Evolutionary conservation across 352 stramenopile genomes (phyloP), one percentile per base, ranked within the genome.

Genomic region (Pythium sp.): DNA sequence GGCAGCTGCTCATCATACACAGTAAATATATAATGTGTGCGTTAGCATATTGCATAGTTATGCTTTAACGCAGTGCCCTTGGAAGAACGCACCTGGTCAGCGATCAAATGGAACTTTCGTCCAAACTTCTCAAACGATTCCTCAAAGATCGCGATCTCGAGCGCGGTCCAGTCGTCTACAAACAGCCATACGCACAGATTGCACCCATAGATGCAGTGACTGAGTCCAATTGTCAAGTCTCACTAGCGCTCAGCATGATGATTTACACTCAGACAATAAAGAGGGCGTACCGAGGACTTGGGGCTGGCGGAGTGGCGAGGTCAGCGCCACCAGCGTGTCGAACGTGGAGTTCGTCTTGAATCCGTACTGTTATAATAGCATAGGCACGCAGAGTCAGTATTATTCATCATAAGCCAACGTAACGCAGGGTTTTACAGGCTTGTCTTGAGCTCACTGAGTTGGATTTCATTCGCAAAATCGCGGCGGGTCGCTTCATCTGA

Each of bases 91-190:
- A 94, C 88, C 67, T 93, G 76, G 55, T 84, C 67, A 14, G 84
- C 81, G 24, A 96, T 93, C 20, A 79, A 68, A 47, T 94, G 76
- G 43, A 96, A 96, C 34, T 93, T 75, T 54, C 92, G 91, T 36
- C 84, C 87, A 69, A 85, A 93, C 9, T 78, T 79, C 43, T 91
- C 78, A 53, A 92, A 90, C 0, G 82, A 74, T 34, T 93, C 84
- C 64, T 94, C 87, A 47, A 93, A 96, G n/a, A 89, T 76, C 4
- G 76, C 72, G 34, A 96, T 79, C 60, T 96, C 85, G 12, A 85
- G 74, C 2, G 85, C 76, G 0, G 85, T 88, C 89, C 89, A 96
- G 38, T 86, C 51, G 63, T 96, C 88, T 96, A 30, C 18, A 70
- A 64, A 18, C 14, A 69, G 32, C 15, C 9, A 59, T 24, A 20